Conservation (phyloP, 2,329 filamentous ascomycete genomes). For the Talaromyces rugulosus region DNA sequence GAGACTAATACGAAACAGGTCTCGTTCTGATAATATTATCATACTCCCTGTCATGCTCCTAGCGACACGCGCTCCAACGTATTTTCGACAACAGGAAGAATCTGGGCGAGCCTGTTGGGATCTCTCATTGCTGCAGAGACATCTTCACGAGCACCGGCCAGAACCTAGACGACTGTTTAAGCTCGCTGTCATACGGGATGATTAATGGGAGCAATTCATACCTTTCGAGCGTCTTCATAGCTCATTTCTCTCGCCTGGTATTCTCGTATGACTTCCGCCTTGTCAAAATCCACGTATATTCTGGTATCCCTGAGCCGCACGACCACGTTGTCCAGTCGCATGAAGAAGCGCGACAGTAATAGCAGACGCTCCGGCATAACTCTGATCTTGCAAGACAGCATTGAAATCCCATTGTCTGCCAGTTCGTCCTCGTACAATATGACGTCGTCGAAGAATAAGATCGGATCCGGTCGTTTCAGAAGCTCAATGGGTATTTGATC, state of each 20-base stretch:
- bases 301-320: constrained; percentile 84
- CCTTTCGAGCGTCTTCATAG: constrained; percentile 72
- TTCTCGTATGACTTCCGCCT: constrained; percentile 75
- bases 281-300: constrained; percentile 84
- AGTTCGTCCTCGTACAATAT: constrained; percentile 96
- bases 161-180: constrained; percentile 30
- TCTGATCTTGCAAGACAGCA: constrained; percentile 84
- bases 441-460: constrained; percentile 94
- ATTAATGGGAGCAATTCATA: constrained; percentile 36
- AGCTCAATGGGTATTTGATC: constrained; percentile 75
- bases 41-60: constrained; percentile 10
- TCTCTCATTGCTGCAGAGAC: constrained; percentile 74
- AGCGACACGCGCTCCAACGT: constrained; percentile 54
- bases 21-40: background rate
- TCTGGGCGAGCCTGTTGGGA: constrained; percentile 66
- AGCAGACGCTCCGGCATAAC: constrained; percentile 89
- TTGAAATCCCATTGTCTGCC: constrained; percentile 91
- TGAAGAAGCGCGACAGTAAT: constrained; percentile 80
- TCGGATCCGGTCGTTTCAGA: constrained; percentile 83
- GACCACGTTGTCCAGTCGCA: constrained; percentile 87
- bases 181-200: background rate
- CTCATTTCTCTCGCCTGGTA: constrained; percentile 82
- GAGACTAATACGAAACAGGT: background rate
- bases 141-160: constrained; percentile 63
- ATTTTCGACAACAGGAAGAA: constrained; percentile 68